Evolutionary conservation across 805 yeast species (phyloP).

Genomic region (Candida nitratophila): DNA sequence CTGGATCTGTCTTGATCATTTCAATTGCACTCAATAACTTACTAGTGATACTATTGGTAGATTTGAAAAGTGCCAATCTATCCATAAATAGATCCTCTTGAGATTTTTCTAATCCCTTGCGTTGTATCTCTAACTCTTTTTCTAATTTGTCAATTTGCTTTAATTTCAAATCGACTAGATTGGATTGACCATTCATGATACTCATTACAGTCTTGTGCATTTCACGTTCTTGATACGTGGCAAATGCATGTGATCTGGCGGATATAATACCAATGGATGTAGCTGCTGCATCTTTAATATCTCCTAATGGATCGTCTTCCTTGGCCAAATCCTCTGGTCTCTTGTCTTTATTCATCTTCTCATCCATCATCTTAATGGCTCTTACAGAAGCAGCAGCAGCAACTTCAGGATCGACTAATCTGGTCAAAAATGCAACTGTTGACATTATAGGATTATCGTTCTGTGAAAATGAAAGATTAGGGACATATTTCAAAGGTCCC

Average conservation of each 20-base stretch:
- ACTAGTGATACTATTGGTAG: constrained; percentile 42
- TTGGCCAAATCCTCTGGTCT: constrained; percentile 8
- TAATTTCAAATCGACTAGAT: constrained; percentile 59
- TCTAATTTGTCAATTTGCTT: constrained; percentile 54
- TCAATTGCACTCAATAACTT: constrained; percentile 36
- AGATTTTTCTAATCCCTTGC: constrained; percentile 49
- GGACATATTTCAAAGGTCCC: constrained; percentile 75
- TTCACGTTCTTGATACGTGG: constrained; percentile 74
- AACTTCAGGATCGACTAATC: constrained; percentile 77
- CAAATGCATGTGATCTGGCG: constrained; percentile 71
- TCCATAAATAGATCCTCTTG: constrained; percentile 65
- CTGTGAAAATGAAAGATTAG: constrained; percentile 77
- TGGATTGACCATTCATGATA: constrained; percentile 54
- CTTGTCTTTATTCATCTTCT: constrained; percentile 30
- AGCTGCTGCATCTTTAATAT: constrained; percentile 53
- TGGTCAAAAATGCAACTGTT: constrained; percentile 82
- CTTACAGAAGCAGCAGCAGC: constrained; percentile 74
- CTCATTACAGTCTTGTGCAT: constrained; percentile 52
- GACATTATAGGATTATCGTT: constrained; percentile 92
- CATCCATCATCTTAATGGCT: constrained; percentile 47
- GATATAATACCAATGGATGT: constrained; percentile 74
- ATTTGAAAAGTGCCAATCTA: constrained; percentile 56
- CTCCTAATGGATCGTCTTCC: constrained; percentile 17
- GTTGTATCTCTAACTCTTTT: constrained; percentile 57
- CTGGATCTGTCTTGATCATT: constrained; percentile 10